These are phyloP conservation scores for Claviceps sorghi DNA, from an alignment of 2,329 filamentous ascomycete genomes.

Conservation along the genomic window DNA sequence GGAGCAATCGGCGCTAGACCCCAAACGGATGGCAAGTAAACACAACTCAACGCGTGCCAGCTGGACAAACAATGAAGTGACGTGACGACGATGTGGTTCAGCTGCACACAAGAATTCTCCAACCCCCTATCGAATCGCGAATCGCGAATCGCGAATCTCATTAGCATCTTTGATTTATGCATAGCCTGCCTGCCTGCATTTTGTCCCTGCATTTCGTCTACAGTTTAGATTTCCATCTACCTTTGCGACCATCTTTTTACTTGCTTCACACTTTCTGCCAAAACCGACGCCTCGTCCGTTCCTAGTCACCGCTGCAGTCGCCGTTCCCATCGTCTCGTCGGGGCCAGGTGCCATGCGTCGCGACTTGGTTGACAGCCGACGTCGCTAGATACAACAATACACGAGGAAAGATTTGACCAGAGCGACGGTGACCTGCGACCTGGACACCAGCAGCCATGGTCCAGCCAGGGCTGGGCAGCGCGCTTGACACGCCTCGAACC, in stretches of 20 bases:
- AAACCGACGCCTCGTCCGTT: background rate
- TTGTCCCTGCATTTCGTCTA: slow-evolving; percentile 6
- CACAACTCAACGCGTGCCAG: slow-evolving; percentile 19
- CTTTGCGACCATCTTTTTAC: background rate
- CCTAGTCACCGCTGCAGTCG: background rate
- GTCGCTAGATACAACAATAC: background rate
- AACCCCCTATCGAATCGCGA: too few species aligned
- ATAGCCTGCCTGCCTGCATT: slow-evolving; percentile 10
- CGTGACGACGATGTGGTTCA: background rate
- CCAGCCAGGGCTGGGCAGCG: slow-evolving; percentile 44
- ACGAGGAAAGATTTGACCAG: background rate
- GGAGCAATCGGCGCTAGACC: slow-evolving; percentile 16
- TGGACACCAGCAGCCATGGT: slow-evolving; percentile 34
- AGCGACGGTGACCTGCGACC: background rate
- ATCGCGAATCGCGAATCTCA: too few species aligned
- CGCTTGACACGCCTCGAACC: slow-evolving; percentile 75
- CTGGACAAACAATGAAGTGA: background rate
- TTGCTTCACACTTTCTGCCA: background rate
- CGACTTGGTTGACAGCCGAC: background rate
- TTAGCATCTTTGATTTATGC: background rate
- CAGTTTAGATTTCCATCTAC: background rate
- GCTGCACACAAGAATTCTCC: too few species aligned
- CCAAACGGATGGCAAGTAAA: slow-evolving; percentile 26
- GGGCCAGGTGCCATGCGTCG: background rate
- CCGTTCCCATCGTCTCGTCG: background rate